Percentiles rank a stretch among this genome's conserved stretches.
Evolutionary conservation across 345 rosid genomes (phyloP).

Genomic region (Erodium maritimum): DNA sequence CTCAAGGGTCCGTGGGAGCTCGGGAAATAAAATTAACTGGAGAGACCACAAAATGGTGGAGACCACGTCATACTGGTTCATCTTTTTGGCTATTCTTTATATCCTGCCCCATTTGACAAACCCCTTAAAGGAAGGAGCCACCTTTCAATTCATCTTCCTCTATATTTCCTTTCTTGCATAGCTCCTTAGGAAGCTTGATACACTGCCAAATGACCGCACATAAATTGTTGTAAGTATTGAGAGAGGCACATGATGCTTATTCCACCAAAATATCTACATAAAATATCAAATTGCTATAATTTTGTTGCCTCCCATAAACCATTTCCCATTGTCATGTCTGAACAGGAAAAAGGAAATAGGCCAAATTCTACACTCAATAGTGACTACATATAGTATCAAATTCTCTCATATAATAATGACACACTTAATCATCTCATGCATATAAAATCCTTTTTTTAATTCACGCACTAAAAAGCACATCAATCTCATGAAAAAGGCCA

Average conservation of each 20-base stretch:
- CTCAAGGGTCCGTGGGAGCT: not conserved
- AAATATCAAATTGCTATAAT: slow-evolving; percentile 12
- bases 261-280: slow-evolving; percentile 19
- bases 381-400: slow-evolving; percentile 1
- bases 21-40: not conserved
- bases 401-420: not conserved
- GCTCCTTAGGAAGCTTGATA: not conserved
- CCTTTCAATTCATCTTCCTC: not conserved
- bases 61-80: slow-evolving; percentile 9
- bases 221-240: slow-evolving; percentile 7
- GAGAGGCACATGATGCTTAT: slow-evolving; percentile 22
- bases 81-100: slow-evolving; percentile 3
- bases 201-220: slow-evolving; percentile 1
- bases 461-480: not conserved
- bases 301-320: not conserved
- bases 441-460: not conserved
- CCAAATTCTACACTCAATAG: not conserved
- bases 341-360: not conserved
- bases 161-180: not conserved
- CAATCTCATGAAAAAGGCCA: not conserved
- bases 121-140: slow-evolving; percentile 1
- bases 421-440: not conserved
- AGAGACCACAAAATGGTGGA: slow-evolving; percentile 9
- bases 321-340: slow-evolving; percentile 7
- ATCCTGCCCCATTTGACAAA: not conserved